Conservation (phyloP, 495 filamentous ascomycete species). For the Penicillium egyptiacum region DNA sequence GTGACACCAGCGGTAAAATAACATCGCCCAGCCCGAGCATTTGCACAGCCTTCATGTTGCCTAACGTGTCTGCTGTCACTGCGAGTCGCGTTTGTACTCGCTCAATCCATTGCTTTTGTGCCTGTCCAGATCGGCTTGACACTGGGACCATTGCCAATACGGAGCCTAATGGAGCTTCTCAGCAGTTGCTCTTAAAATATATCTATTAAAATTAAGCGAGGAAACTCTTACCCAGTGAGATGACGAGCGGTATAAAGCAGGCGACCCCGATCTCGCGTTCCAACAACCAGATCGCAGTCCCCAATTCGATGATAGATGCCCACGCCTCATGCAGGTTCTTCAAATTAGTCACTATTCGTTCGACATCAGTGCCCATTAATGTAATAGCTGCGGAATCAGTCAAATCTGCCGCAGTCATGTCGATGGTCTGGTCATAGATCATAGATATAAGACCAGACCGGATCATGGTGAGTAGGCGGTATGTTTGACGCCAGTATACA, state of each 20-base stretch:
- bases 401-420: neutral
- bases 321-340: constrained; percentile 1
- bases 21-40: too few relatives aligned
- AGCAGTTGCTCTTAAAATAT: neutral
- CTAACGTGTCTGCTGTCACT: too few relatives aligned
- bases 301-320: neutral
- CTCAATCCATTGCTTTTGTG: too few relatives aligned
- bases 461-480: constrained; percentile 1
- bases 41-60: too few relatives aligned
- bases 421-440: constrained; percentile 5
- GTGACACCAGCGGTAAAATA: too few relatives aligned
- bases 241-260: constrained; percentile 1
- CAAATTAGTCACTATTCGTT: constrained; percentile 1
- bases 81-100: too few relatives aligned
- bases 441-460: constrained; percentile 1
- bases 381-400: constrained; percentile 2
- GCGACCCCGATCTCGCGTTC: neutral
- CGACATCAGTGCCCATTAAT: neutral
- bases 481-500: constrained; percentile 3
- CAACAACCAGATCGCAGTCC: neutral
- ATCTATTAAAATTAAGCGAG: neutral
- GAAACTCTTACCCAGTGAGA: neutral
- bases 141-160: too few relatives aligned
- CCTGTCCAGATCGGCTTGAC: too few relatives aligned
- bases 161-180: too few relatives aligned